Base-by-base conservation (phyloP, 2,329 filamentous ascomycete genomes). In the Thielaviopsis punctulata region DNA sequence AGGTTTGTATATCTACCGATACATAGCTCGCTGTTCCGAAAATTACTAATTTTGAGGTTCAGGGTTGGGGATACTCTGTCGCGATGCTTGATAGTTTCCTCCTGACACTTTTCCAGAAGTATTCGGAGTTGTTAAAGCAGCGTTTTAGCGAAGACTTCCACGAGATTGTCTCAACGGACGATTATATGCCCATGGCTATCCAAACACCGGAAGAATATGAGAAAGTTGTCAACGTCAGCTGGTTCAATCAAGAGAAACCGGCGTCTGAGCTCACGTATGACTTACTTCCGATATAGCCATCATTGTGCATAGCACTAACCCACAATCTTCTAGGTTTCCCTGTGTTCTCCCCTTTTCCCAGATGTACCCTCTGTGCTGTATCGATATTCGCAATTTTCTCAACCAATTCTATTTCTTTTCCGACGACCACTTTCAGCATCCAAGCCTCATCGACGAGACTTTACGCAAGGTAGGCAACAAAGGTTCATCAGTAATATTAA, bases 111-210 rank as follows among this genome's bases (percentile, higher is more conserved):
- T 98, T 98, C 64, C 83, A 90, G 57, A 95, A 90, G 64, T 98
- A 98, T 64, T 86, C 89, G 0, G 85, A 93, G 58, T 72, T 96
- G 9, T 75, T 98, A 52, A 95, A 95, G 67, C 80, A 79, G 56
- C 79, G 88, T 45, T 98, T 96, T 62, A 94, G 87, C 63, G 86
- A 93, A 58, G 90, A 96, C 65, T 98, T 98, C 63, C 84, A 93
- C 63, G 90, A 96, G 75, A 82, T 82, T 60, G 78, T 82, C 15
- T 80, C 86, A n/a, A 95, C 87, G 1, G 92, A 98, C 64, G 92
- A 98, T 66, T 98, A 98, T 66, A 98, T 98, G 90, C 93, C 92
- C 2, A 96, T 98, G 92, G 86, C 87, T 1, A 94, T 96, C 64
- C 86, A 88, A 60, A 88, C 84, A 19, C 68, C 75, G 15, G 89